Evolutionary conservation across 495 filamentous ascomycete genomes (phyloP).

Genomic region (Penicillium turbatum): DNA sequence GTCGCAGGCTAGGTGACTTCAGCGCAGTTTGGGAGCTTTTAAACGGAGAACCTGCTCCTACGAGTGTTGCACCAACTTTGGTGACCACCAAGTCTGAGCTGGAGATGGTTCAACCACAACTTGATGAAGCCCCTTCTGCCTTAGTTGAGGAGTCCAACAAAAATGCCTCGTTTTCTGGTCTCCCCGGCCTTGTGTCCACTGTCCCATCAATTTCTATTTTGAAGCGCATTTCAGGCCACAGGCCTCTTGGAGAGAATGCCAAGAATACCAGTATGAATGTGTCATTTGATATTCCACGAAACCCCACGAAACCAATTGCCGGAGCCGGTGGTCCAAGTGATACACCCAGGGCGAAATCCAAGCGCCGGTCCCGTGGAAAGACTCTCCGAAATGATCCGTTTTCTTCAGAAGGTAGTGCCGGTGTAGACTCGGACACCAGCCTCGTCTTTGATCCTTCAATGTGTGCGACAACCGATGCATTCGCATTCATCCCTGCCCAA

Average conservation of each 20-base stretch:
- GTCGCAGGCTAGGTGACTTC: constrained; percentile 37
- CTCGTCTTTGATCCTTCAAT: constrained; percentile 33
- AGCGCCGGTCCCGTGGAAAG: constrained; percentile 3
- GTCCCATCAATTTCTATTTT: constrained; percentile 4
- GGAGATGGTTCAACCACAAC: neutral
- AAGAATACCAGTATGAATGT: neutral
- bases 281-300: constrained; percentile 6
- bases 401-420: constrained; percentile 31
- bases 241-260: neutral
- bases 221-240: neutral
- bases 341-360: constrained; percentile 8
- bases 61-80: neutral
- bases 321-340: constrained; percentile 3
- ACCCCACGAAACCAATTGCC: constrained; percentile 12
- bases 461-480: constrained; percentile 12
- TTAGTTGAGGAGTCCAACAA: constrained; percentile 19
- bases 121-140: constrained; percentile 5
- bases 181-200: neutral
- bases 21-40: constrained; percentile 36
- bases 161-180: neutral
- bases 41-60: constrained; percentile 6
- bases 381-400: constrained; percentile 9
- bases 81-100: neutral
- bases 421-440: constrained; percentile 34
- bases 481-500: constrained; percentile 32